Evolutionary conservation across 805 yeast species (phyloP).

Genomic region (Sugiyamaella valdiviana): DNA sequence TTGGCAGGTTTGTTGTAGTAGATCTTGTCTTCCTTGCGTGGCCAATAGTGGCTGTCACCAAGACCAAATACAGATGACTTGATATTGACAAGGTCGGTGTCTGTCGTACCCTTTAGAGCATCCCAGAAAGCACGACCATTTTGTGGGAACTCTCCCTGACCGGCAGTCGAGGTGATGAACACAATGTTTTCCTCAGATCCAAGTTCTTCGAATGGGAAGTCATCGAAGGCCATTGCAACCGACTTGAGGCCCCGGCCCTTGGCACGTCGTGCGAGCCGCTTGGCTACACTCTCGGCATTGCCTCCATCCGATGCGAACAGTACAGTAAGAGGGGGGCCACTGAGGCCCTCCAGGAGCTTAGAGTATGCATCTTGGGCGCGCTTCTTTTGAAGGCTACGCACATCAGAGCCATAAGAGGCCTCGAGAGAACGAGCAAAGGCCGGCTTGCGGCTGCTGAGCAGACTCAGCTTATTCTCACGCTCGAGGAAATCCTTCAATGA

Average conservation of each 20-base stretch:
- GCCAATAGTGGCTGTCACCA: constrained; percentile 91
- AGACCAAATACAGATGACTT: constrained; percentile 64
- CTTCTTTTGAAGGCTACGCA: constrained; percentile 51
- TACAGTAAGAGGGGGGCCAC: constrained; percentile 86
- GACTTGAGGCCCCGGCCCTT: constrained; percentile 71
- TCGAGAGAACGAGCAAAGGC: constrained; percentile 67
- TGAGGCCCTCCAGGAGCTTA: constrained; percentile 72
- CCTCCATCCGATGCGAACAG: constrained; percentile 93
- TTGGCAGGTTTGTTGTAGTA: constrained; percentile 87
- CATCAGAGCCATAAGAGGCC: constrained; percentile 54
- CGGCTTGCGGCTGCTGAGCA: constrained; percentile 67
- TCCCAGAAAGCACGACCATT: constrained; percentile 79
- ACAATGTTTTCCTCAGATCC: constrained; percentile 64
- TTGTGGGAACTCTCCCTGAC: constrained; percentile 83
- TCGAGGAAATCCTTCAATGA: constrained; percentile 76
- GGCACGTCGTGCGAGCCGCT: constrained; percentile 71
- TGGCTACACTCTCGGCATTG: constrained; percentile 75
- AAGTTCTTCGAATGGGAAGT: constrained; percentile 63
- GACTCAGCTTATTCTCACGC: constrained; percentile 80
- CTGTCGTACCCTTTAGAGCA: constrained; percentile 51
- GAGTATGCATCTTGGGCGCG: constrained; percentile 74
- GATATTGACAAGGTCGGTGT: constrained; percentile 55
- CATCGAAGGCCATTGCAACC: constrained; percentile 63
- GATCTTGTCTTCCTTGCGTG: constrained; percentile 89
- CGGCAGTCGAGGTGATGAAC: constrained; percentile 68